phyloP scores from a whole-genome alignment of 2,329 filamentous ascomycete species.

The Fusarium camptoceras region DNA sequence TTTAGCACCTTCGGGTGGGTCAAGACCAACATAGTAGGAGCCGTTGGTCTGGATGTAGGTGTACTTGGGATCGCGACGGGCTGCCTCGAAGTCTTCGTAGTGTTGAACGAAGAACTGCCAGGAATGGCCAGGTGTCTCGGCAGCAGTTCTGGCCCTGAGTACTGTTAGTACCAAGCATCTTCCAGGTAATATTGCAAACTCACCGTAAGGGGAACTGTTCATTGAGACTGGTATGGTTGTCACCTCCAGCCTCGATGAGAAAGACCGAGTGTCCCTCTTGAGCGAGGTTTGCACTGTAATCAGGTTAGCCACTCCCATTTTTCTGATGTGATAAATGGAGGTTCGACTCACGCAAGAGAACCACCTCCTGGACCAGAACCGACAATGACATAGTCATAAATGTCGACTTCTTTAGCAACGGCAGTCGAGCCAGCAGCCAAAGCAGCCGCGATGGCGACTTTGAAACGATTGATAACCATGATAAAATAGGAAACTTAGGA shows the following conservation, averaged over 20 bases:
- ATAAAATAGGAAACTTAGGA: not conserved
- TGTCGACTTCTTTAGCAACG: not conserved
- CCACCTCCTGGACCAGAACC: constrained; percentile 7
- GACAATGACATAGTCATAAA: constrained; percentile 17
- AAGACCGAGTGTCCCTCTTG: constrained; percentile 13
- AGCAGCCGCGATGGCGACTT: not conserved
- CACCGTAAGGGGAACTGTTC: not conserved
- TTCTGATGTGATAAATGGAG: not conserved
- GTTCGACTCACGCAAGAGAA: not conserved
- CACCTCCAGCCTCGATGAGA: constrained; percentile 7
- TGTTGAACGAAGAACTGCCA: constrained; percentile 19
- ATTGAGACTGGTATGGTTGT: not conserved
- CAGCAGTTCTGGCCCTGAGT: not conserved
- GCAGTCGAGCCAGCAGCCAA: not conserved
- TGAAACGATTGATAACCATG: not conserved
- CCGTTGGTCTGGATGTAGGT: constrained; percentile 21
- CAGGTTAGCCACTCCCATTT: accelerated
- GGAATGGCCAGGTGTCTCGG: not conserved
- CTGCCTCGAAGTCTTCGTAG: constrained; percentile 8
- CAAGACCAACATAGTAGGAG: constrained; percentile 10
- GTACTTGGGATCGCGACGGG: constrained; percentile 10
- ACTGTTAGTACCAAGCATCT: not conserved
- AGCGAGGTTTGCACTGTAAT: not conserved
- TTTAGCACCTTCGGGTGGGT: not conserved
- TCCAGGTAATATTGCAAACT: not conserved